Evolutionary conservation across 1,284 basidiomycete species (phyloP).

Genomic region (Cystobasidium pallidum): DNA sequence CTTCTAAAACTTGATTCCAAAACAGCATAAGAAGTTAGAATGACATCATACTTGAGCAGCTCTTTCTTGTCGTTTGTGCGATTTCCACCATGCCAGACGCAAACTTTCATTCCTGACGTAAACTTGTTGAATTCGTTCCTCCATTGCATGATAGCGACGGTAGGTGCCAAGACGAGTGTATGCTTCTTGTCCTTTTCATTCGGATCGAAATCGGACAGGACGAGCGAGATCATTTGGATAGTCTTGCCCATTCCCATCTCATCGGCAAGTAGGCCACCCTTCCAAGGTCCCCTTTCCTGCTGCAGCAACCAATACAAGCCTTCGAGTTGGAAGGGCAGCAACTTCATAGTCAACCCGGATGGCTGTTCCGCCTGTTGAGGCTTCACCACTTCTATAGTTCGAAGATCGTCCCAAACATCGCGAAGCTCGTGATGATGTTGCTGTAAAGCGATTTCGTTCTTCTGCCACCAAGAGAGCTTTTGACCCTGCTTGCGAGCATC

Average conservation of each 20-base stretch:
- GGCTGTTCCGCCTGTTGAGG: conserved; percentile 80
- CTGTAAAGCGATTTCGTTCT: conserved; percentile 42
- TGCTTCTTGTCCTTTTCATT: conserved; percentile 18
- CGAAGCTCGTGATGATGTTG: conserved; percentile 59
- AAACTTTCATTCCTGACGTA: conserved; percentile 62
- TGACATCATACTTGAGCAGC: conserved; percentile 84
- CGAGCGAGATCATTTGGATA: conserved; percentile 91
- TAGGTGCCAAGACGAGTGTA: conserved; percentile 81
- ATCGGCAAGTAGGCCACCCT: conserved; percentile 91
- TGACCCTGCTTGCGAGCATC: conserved; percentile 4
- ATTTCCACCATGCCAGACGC: conserved; percentile 85
- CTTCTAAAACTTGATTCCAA: conserved; percentile 91
- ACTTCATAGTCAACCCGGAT: conserved; percentile 63
- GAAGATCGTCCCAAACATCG: conserved; percentile 84
- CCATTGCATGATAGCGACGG: conserved; percentile 96
- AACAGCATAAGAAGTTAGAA: conserved; percentile 64
- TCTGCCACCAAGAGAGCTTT: conserved; percentile 44
- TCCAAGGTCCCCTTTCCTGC: conserved; percentile 86
- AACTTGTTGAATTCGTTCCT: conserved; percentile 81
- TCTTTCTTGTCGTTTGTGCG: conserved; percentile 65
- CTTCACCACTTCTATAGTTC: conserved; percentile 65
- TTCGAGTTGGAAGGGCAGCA: conserved; percentile 80
- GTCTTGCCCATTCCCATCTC: conserved; percentile 99
- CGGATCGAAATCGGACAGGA: conserved; percentile 68
- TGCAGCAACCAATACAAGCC: conserved; percentile 94